Conservation (phyloP, 352 stramenopile genomes). For the Stramenopiles sp. region DNA sequence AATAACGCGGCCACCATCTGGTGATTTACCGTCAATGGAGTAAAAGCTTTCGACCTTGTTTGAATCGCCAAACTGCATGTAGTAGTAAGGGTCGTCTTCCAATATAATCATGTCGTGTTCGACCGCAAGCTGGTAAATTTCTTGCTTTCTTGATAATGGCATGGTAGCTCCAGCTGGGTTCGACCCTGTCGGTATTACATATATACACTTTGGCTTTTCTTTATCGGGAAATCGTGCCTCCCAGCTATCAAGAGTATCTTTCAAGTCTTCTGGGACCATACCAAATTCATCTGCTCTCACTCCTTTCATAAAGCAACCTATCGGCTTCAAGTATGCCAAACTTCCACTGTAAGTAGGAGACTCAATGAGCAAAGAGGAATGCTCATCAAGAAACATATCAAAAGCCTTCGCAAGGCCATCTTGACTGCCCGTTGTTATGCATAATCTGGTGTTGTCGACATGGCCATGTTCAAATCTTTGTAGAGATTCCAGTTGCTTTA, state of each 20-base stretch:
- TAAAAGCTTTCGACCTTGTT: constrained; percentile 22
- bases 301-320: constrained; percentile 24
- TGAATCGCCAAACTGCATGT: constrained; percentile 27
- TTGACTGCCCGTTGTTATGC: constrained; percentile 33
- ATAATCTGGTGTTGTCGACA: background rate
- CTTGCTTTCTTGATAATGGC: constrained; percentile 22
- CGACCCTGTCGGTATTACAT: constrained; percentile 34
- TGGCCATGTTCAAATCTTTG: constrained; percentile 28
- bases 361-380: constrained; percentile 32
- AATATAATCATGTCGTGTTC: constrained; percentile 35
- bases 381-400: constrained; percentile 32
- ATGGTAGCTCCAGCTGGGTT: constrained; percentile 36
- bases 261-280: constrained; percentile 27
- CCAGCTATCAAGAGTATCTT: constrained; percentile 23
- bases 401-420: constrained; percentile 36
- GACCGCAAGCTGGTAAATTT: constrained; percentile 29
- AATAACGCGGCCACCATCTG: constrained; percentile 30
- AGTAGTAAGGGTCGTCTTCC: constrained; percentile 43
- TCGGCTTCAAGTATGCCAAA: constrained; percentile 29
- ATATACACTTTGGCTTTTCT: constrained; percentile 25
- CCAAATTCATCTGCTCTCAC: constrained; percentile 30
- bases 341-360: constrained; percentile 33
- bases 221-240: constrained; percentile 14
- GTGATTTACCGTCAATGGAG: constrained; percentile 31
- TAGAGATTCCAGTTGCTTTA: constrained; percentile 24